Base-by-base conservation (phyloP, 176 grass and related monocot species). In the Stipa capillata region DNA sequence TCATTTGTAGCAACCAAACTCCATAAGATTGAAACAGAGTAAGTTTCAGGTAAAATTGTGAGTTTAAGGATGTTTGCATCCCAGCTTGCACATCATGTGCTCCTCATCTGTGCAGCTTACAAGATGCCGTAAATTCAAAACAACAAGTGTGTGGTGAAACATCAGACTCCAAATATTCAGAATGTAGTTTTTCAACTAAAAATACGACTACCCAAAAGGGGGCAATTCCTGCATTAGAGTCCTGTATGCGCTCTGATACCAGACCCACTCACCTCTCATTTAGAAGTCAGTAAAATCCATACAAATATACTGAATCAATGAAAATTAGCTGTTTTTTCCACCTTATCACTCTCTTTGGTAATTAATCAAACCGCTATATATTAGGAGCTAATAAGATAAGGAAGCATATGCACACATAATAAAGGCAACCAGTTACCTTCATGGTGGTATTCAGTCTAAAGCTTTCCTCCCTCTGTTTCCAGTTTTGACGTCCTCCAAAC, bases 401-500 rank as follows among this genome's bases (percentile, higher is more conserved):
- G 24, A 28, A 48, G 77, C 24, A 29, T 57, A 67, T 33, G 58
- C 0, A 3, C 9, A 49, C 6, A 13, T 1, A 6, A 32, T 27
- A 4, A 76, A 85, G 44, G 6, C 17, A 76, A 49, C 2, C 16
- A 12, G 37, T 48, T 83, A 93, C 96, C 96, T 94, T 94, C 96
- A 94, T 94, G 35, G 89, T 89, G 73, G 78, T 56, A 78, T 93
- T 98, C 61, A 98, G 52, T 50, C 93, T 89, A 74, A 94, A 95
- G 72, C 88, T 95, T 12, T 89, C 78, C 74, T 93, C 96, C 69
- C 96, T 90, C 75, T 93, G 90, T 44, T 78, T 68, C 92, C 96
- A 95, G 83, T 32, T 91, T 56, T 99, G 88, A 42, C 79, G 85
- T 51, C 96, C 96, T 54, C 96, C 96, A 76, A 99, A 99, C 40